Conservation (phyloP, 208 protist species). For the Entamoeba moshkovskii region DNA sequence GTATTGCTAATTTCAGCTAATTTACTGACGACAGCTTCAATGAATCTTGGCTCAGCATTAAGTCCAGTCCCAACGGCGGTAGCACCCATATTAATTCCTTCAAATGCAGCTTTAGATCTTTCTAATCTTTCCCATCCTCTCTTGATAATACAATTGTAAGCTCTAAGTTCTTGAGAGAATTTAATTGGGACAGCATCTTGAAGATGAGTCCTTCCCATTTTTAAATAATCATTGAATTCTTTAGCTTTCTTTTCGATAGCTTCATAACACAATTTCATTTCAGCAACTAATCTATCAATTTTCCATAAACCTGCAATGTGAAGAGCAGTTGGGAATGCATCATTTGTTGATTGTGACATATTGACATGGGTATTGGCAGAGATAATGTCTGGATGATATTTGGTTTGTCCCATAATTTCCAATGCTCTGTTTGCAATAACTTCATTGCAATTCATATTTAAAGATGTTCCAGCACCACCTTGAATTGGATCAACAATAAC, state of each 20-base stretch:
- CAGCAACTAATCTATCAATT: slow-evolving; percentile 36
- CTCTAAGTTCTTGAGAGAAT: slow-evolving; percentile 57
- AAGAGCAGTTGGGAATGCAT: slow-evolving; percentile 61
- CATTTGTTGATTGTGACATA: slow-evolving; percentile 61
- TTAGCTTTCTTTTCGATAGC: slow-evolving; percentile 5
- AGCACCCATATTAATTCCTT: slow-evolving; percentile 61
- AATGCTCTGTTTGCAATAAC: slow-evolving; percentile 37
- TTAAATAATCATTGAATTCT: slow-evolving; percentile 49
- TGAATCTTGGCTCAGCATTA: not conserved
- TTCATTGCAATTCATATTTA: slow-evolving; percentile 79
- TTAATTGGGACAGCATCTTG: slow-evolving; percentile 67
- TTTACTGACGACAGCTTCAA: not conserved
- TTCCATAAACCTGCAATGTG: slow-evolving; percentile 49
- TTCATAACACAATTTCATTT: slow-evolving; percentile 21
- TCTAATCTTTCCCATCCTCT: slow-evolving; percentile 45
- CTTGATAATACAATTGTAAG: slow-evolving; percentile 36
- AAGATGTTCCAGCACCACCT: slow-evolving; percentile 67
- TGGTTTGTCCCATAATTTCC: slow-evolving; percentile 51
- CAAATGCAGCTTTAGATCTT: slow-evolving; percentile 42
- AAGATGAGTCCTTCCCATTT: slow-evolving; percentile 71
- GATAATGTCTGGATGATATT: slow-evolving; percentile 51
- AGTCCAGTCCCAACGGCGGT: slow-evolving; percentile 70
- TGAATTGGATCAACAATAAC: slow-evolving; percentile 52
- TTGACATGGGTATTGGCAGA: slow-evolving; percentile 70
- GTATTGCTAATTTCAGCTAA: not conserved